These are phyloP conservation scores for Hypoxylon intermedium DNA, from an alignment of 495 filamentous ascomycete genomes.

Conservation along the genomic window DNA sequence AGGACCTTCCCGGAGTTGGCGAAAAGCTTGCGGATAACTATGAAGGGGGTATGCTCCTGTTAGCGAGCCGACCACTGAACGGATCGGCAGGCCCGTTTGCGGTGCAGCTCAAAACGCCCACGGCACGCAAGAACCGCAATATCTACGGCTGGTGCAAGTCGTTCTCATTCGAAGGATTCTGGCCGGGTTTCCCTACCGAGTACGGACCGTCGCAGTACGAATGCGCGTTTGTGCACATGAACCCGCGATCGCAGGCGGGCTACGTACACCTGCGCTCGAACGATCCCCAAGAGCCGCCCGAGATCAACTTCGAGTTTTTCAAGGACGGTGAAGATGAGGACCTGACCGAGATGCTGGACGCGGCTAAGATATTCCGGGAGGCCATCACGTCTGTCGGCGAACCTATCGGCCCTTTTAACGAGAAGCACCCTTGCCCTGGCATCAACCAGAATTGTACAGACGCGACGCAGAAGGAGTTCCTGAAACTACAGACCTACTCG, in stretches of 20 bases:
- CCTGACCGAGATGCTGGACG: constrained; percentile 59
- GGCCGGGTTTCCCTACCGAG: constrained; percentile 54
- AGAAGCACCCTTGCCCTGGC: constrained; percentile 53
- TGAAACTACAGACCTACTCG: constrained; percentile 58
- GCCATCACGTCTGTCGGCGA: constrained; percentile 45
- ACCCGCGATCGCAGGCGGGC: constrained; percentile 59
- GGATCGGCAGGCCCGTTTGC: constrained; percentile 44
- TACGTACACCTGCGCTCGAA: constrained; percentile 56
- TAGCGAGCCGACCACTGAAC: constrained; percentile 43
- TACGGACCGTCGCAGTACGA: constrained; percentile 51
- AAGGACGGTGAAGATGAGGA: constrained; percentile 48
- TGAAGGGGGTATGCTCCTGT: constrained; percentile 48
- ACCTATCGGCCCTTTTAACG: constrained; percentile 47
- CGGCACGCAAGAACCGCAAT: constrained; percentile 52
- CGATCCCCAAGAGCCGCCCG: constrained; percentile 61
- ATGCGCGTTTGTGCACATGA: constrained; percentile 57
- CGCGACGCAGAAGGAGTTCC: constrained; percentile 48
- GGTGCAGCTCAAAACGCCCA: constrained; percentile 51
- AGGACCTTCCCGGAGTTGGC: constrained; percentile 64
- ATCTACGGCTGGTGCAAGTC: constrained; percentile 56
- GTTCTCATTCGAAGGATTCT: constrained; percentile 58
- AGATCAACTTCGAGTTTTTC: constrained; percentile 66
- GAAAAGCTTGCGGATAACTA: constrained; percentile 67
- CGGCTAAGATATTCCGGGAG: constrained; percentile 55
- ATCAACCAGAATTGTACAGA: constrained; percentile 48